Percentiles rank a stretch among this genome's conserved stretches.
Conservation (phyloP, 441 rosid species). For the Cnidoscolus chayamansa region DNA sequence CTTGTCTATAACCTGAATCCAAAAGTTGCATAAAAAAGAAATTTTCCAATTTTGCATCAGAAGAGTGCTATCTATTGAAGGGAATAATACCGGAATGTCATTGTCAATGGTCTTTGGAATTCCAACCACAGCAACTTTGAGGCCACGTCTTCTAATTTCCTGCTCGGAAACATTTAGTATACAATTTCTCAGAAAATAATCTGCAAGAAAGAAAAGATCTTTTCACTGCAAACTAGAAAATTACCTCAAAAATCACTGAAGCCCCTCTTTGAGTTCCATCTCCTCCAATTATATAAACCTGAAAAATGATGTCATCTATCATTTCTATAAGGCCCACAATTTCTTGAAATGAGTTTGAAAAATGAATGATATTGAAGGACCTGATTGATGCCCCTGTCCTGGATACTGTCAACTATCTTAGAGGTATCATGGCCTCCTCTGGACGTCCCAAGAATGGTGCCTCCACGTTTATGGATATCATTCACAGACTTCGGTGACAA, state of each 20-base stretch:
- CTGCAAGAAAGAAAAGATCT: not conserved
- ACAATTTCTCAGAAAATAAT: not conserved
- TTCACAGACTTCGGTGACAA: conserved; percentile 48
- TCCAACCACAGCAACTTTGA: conserved; percentile 53
- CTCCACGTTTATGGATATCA: conserved; percentile 57
- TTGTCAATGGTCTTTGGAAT: conserved; percentile 62
- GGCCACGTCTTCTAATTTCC: conserved; percentile 54
- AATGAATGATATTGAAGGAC: conserved; percentile 10
- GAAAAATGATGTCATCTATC: conserved; percentile 11
- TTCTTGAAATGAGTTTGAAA: not conserved
- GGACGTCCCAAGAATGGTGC: conserved; percentile 53
- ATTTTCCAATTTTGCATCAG: conserved; percentile 1
- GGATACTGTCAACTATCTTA: conserved; percentile 62
- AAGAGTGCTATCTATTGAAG: not conserved
- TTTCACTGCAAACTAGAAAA: not conserved
- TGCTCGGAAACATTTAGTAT: conserved; percentile 11
- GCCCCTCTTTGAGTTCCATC: conserved; percentile 60
- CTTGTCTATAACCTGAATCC: conserved; percentile 49
- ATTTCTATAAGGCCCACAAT: not conserved
- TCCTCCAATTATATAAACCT: conserved; percentile 55
- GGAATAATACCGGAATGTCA: conserved; percentile 39
- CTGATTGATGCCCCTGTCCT: conserved; percentile 60
- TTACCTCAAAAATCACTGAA: conserved; percentile 45
- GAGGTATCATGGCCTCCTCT: conserved; percentile 48
- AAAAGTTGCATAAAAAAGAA: not conserved